Evolutionary conservation across 2,329 filamentous ascomycete species (phyloP).

Genomic region (Fusarium sp.): DNA sequence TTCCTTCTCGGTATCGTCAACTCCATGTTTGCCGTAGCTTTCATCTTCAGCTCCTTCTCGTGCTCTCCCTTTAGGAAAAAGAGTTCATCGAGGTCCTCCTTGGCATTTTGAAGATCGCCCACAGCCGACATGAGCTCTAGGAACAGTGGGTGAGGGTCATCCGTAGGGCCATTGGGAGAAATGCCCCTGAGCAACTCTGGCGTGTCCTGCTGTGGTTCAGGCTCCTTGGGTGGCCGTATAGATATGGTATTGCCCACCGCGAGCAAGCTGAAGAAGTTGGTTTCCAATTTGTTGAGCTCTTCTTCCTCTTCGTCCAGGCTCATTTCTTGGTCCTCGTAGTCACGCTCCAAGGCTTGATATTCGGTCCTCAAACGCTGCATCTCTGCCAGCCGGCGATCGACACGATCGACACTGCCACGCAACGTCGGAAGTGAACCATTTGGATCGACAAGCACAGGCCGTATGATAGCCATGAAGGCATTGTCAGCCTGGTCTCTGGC

Average conservation of each 20-base stretch:
- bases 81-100: constrained; percentile 61
- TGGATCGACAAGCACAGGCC: constrained; percentile 51
- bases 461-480: constrained; percentile 54
- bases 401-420: constrained; percentile 42
- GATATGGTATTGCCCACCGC: constrained; percentile 44
- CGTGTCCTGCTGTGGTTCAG: constrained; percentile 33
- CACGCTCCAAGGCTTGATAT: constrained; percentile 51
- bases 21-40: constrained; percentile 43
- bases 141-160: constrained; percentile 62
- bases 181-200: constrained; percentile 53
- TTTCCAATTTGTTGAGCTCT: constrained; percentile 52
- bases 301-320: constrained; percentile 52
- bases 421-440: constrained; percentile 34
- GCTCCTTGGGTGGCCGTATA: constrained; percentile 12
- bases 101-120: constrained; percentile 59
- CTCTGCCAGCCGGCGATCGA: constrained; percentile 48
- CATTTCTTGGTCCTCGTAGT: constrained; percentile 53
- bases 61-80: constrained; percentile 53
- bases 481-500: constrained; percentile 54
- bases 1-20: constrained; percentile 54
- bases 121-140: constrained; percentile 56
- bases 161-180: constrained; percentile 47
- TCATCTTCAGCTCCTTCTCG: constrained; percentile 52
- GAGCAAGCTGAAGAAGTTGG: constrained; percentile 53
- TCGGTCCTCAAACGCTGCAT: constrained; percentile 55